These are phyloP conservation scores for Gloeostereum incarnatum DNA, from an alignment of 768 basidiomycete species.

Conservation along the genomic window DNA sequence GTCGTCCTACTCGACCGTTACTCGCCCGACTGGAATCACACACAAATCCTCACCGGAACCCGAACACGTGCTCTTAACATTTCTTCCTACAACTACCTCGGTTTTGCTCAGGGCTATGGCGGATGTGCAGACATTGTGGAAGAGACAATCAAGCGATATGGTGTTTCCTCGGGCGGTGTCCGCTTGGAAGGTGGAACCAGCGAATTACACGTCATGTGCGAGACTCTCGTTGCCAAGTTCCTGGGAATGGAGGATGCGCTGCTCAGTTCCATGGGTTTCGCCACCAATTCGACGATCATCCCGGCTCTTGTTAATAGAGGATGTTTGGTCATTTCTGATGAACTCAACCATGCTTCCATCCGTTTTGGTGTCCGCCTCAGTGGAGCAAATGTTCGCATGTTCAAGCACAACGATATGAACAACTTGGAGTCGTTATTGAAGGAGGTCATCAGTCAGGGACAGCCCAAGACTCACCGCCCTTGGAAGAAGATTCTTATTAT, in stretches of 20 bases:
- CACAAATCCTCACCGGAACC: constrained; percentile 67
- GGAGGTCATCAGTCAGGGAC: constrained; percentile 94
- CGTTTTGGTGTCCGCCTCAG: constrained; percentile 86
- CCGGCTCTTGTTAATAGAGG: constrained; percentile 89
- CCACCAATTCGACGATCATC: constrained; percentile 89
- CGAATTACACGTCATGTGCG: constrained; percentile 74
- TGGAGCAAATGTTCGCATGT: constrained; percentile 84
- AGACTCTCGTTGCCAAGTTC: constrained; percentile 85
- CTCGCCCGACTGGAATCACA: constrained; percentile 74
- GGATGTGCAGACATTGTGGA: constrained; percentile 94
- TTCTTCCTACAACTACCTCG: constrained; percentile 98
- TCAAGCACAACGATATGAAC: constrained; percentile 95
- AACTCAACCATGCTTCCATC: constrained; percentile 93
- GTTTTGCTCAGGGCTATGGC: constrained; percentile 89
- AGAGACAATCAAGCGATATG: constrained; percentile 72
- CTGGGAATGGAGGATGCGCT: constrained; percentile 85
- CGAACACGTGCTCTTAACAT: constrained; percentile 90
- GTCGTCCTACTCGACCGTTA: constrained; percentile 79
- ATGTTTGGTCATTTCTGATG: constrained; percentile 92
- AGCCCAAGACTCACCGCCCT: constrained; percentile 95
- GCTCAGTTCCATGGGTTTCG: constrained; percentile 94
- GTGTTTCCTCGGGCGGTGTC: constrained; percentile 66
- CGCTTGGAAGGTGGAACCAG: constrained; percentile 80
- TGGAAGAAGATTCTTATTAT: constrained; percentile 98
- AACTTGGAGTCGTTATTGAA: constrained; percentile 71